A percentile compares a stretch with the other conserved stretches of the same genome.
Evolutionary conservation across 2,329 filamentous ascomycete species (phyloP).

Genomic region (Cordyceps cateniannulata): DNA sequence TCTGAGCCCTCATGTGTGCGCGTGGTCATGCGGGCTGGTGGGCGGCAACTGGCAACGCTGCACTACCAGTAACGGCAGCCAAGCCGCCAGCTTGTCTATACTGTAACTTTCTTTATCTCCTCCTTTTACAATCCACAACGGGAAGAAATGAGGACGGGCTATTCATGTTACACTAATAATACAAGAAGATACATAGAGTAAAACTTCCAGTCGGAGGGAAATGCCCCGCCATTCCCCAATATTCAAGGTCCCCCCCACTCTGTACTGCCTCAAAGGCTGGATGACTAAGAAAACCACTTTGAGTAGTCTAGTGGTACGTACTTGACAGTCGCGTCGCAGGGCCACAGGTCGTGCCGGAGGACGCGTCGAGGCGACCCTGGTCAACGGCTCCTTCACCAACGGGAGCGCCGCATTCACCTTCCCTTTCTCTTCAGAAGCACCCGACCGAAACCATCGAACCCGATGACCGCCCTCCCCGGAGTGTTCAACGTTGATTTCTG

Average conservation of each 20-base stretch:
- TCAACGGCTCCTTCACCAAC: not conserved
- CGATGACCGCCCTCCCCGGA: too few species aligned
- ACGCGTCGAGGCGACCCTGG: conserved; percentile 9
- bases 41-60: not conserved
- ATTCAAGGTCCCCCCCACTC: not conserved
- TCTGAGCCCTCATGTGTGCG: not conserved
- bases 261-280: not conserved
- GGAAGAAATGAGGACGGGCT: too few species aligned
- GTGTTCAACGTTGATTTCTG: too few species aligned
- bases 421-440: not conserved
- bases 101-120: not conserved
- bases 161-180: too few species aligned
- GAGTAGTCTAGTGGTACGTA: not conserved
- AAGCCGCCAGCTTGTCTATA: not conserved
- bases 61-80: not conserved
- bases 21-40: not conserved
- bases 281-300: not conserved
- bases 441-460: too few species aligned
- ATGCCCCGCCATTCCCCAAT: not conserved
- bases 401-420: not conserved
- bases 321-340: conserved; percentile 2
- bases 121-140: too few species aligned
- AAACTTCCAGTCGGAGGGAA: not conserved
- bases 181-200: not conserved
- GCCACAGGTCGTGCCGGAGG: not conserved